Conservation (phyloP, 1,284 basidiomycete genomes). For the Leccinum variabile region DNA sequence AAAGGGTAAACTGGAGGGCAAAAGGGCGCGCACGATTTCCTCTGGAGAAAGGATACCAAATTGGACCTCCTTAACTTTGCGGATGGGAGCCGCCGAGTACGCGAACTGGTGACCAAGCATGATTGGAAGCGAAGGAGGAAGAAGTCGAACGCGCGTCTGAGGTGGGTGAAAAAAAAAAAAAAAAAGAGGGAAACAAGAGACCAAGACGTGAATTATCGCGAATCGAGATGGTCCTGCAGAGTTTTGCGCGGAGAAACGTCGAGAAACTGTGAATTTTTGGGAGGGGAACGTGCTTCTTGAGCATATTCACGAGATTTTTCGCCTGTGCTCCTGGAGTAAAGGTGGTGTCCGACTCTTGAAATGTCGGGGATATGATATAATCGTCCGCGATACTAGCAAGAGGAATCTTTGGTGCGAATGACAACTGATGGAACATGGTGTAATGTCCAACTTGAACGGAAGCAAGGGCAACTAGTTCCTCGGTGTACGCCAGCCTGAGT, state of each 20-base stretch:
- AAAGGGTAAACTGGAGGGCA: conserved; percentile 4
- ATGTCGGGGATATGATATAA: conserved; percentile 57
- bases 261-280: conserved; percentile 27
- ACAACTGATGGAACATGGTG: conserved; percentile 85
- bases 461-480: conserved; percentile 68
- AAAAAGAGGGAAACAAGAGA: conserved; percentile 5
- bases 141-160: conserved; percentile 21
- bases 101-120: conserved; percentile 88
- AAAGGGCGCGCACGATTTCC: conserved; percentile 83
- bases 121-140: conserved; percentile 15
- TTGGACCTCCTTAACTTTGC: conserved; percentile 96
- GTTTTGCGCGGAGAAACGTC: conserved; percentile 6
- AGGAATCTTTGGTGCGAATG: conserved; percentile 80
- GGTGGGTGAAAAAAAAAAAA: conserved; percentile 13
- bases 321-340: no score
- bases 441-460: conserved; percentile 76
- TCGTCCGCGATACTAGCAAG: conserved; percentile 84
- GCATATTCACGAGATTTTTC: no score
- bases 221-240: conserved; percentile 15
- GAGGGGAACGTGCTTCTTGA: no score
- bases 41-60: conserved; percentile 99
- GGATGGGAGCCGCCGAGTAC: conserved; percentile 89
- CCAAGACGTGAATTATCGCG: conserved; percentile 32
- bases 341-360: no score
- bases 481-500: conserved; percentile 42